These are phyloP conservation scores for Rhizomucor miehei DNA, from an alignment of 371 early-diverging fungal species.

Conservation along the genomic window DNA sequence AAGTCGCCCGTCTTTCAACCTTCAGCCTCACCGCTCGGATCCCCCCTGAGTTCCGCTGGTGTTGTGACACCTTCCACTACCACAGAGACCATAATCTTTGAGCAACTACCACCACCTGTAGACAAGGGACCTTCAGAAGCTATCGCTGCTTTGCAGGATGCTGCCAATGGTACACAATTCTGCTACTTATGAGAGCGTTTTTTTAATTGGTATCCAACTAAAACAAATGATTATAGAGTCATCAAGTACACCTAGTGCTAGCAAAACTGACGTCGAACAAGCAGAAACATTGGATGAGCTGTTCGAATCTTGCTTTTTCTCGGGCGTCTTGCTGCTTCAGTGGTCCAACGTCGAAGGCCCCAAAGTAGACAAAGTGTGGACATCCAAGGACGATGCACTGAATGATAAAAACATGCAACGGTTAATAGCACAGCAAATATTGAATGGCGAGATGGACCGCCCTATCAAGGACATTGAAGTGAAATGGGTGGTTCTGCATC, in stretches of 20 bases:
- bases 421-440: slow-evolving; percentile 53
- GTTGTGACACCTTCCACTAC: slow-evolving; percentile 10
- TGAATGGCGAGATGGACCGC: slow-evolving; percentile 59
- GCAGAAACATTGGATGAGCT: slow-evolving; percentile 15
- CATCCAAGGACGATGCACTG: slow-evolving; percentile 16
- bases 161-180: slow-evolving; percentile 48
- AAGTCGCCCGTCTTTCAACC: slow-evolving; percentile 33
- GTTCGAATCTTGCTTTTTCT: slow-evolving; percentile 58
- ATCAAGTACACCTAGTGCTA: neutral
- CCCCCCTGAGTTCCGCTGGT: slow-evolving; percentile 10
- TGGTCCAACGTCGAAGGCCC: slow-evolving; percentile 66
- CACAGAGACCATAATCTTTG: slow-evolving; percentile 8
- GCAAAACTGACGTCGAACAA: neutral
- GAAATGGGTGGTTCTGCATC: slow-evolving; percentile 56
- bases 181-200: neutral
- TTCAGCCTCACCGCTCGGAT: slow-evolving; percentile 16
- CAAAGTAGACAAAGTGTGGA: slow-evolving; percentile 54
- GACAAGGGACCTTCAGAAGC: slow-evolving; percentile 39
- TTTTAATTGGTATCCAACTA: neutral
- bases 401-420: slow-evolving; percentile 27
- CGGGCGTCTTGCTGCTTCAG: slow-evolving; percentile 51
- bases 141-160: slow-evolving; percentile 44
- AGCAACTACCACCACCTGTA: slow-evolving; percentile 30
- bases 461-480: slow-evolving; percentile 38
- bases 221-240: neutral